Evolutionary conservation across 2,329 filamentous ascomycete genomes (phyloP), one percentile per base, ranked within the genome.

Genomic region (Colletotrichum scovillei): DNA sequence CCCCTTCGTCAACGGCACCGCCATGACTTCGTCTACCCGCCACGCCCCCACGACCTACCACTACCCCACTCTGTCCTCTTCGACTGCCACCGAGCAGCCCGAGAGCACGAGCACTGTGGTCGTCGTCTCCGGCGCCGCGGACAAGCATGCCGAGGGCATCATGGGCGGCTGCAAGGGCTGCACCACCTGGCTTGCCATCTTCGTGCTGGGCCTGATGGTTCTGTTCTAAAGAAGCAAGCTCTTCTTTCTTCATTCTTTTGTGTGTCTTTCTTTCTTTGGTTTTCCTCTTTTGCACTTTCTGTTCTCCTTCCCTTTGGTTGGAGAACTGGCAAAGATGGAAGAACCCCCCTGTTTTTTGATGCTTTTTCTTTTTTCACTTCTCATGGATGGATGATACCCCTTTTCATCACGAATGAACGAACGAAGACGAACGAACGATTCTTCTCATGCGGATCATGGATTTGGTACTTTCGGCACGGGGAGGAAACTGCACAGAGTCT

Each of bases 181-280:
- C 71, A 69, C 69, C 30, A 78, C 80, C 53, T 82, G 80, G 73
- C 76, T 79, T 49, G 76, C 84, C 75, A 80, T 86, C 80, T 75
- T 84, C 65, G 71, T 83, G 49, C 80, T 80, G 14, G 77, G 77
- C 58, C 74, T 82, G 32, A 28, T 73, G 78, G 79, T 82, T 52
- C 70, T 80, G 58, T 73, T 83, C 67, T 85, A 79, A 79, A 78
- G 60, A 35, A 35, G 58, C 22, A 22, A 16, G 12, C 38, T n/a
- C 49, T 38, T 28, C 30, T n/a, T 67, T 62, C 42, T 32, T 4
- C 57, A 57, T 57, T 53, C n/a, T 28, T n/a, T 58, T 32, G 26
- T n/a, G 28, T 19, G 28, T 35, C 9, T 58, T 28, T 58, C 42
- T 7, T 63, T 49, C 26, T 46, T 60, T 63, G 9, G 38, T 63